Conservation (phyloP, 2,329 filamentous ascomycete genomes). For the Pyrenochaeta sp. region DNA sequence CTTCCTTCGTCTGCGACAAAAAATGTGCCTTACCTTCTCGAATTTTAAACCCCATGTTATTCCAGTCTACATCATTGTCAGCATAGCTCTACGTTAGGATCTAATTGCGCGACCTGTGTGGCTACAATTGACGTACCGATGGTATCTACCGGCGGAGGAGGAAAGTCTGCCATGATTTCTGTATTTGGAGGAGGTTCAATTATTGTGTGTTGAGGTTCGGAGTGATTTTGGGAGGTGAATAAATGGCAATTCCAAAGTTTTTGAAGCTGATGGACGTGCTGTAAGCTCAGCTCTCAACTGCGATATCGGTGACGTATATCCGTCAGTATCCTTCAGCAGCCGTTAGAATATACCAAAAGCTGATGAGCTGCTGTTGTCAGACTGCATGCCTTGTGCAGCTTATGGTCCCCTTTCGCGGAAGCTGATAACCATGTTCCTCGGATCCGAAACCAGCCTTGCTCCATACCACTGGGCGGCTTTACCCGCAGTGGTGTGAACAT, state of each 20-base stretch:
- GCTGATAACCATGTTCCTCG: conserved; percentile 7
- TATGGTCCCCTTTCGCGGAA: conserved; percentile 1
- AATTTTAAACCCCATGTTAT: conserved; percentile 89
- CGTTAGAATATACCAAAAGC: conserved; percentile 31
- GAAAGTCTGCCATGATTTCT: conserved; percentile 53
- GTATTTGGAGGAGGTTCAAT: conserved; percentile 1
- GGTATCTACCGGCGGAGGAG: conserved; percentile 78
- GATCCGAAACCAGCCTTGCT: conserved; percentile 11
- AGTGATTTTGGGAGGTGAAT: conserved; percentile 13
- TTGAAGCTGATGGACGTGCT: conserved; percentile 23
- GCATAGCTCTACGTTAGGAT: conserved; percentile 1
- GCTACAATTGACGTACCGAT: conserved; percentile 63
- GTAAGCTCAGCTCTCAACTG: conserved; percentile 28
- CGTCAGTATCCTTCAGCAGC: conserved; percentile 38
- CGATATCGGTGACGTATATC: conserved; percentile 44
- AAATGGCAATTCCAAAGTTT: conserved; percentile 14
- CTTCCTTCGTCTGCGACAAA: neutral
- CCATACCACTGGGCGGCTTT: conserved; percentile 9
- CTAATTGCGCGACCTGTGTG: neutral
- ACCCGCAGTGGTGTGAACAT: conserved; percentile 15
- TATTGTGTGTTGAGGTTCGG: conserved; percentile 11
- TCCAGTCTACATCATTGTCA: conserved; percentile 72
- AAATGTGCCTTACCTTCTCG: conserved; percentile 72
- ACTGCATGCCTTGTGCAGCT: neutral
- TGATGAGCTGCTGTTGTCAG: conserved; percentile 15